A percentile compares a stretch with the other conserved stretches of the same genome.
phyloP scores from a whole-genome alignment of 1,284 basidiomycete genomes.

The Ceratobasidium sp. region DNA sequence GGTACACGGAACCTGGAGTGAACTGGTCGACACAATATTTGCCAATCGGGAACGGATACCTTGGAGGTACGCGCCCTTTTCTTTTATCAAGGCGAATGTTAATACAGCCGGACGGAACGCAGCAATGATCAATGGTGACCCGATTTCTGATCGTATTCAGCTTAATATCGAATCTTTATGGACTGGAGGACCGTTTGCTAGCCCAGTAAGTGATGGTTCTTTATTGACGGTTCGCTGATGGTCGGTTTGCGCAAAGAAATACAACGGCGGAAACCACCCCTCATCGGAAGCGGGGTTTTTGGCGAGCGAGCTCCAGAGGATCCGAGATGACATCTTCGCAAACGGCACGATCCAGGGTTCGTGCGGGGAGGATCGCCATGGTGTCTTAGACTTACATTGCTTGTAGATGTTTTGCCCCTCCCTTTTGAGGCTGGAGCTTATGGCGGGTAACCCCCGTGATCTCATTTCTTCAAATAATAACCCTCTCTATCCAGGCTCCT shows the following conservation, averaged over 20 bases:
- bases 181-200: slow-evolving; percentile 73
- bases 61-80: slow-evolving; percentile 60
- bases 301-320: slow-evolving; percentile 59
- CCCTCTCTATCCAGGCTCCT: slow-evolving; percentile 63
- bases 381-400: slow-evolving; percentile 45
- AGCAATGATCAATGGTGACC: slow-evolving; percentile 73
- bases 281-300: slow-evolving; percentile 55
- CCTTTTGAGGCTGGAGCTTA: slow-evolving; percentile 63
- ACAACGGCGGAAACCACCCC: slow-evolving; percentile 73
- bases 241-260: slow-evolving; percentile 54
- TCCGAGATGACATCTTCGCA: slow-evolving; percentile 64
- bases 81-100: neutral
- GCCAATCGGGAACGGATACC: slow-evolving; percentile 74
- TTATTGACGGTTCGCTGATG: neutral
- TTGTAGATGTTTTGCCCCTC: slow-evolving; percentile 61
- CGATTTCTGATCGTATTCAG: slow-evolving; percentile 63
- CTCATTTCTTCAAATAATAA: neutral
- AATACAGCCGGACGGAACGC: no score
- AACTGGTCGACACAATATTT: slow-evolving; percentile 65
- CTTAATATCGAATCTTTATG: slow-evolving; percentile 77
- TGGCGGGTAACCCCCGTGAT: slow-evolving; percentile 51
- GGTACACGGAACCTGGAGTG: slow-evolving; percentile 61
- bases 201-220: slow-evolving; percentile 57
- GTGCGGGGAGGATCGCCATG: slow-evolving; percentile 40
- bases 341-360: slow-evolving; percentile 66